Evolutionary conservation across 75 land plant genomes (phyloP), one percentile per base, ranked within the genome.

Genomic region (Gnetum montanum): DNA sequence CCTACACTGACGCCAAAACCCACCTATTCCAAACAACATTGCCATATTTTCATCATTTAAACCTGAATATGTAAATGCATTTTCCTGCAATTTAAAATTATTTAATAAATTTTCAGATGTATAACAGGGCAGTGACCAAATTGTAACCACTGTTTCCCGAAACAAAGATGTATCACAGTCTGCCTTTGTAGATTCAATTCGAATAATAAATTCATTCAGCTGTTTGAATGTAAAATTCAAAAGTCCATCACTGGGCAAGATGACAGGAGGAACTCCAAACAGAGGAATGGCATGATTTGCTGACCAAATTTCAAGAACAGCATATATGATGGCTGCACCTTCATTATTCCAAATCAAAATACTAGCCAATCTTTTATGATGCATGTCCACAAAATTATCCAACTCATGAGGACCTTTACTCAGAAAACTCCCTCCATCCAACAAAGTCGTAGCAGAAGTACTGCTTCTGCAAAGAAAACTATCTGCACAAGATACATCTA

Each of bases 281-380:
- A 70, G 43, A 46, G 40, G 63, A 34, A 73, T 35, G 40, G 49
- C 68, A 19, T 43, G 36, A 43, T 66, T 73, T 8, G 33, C 28
- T 0, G 55, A 28, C 22, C 46, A 54, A 16, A 37, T 45, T 30
- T 54, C 41, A 13, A 68, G 60, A 49, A 81, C 38, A 15, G 8
- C n/a, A 55, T 78, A 81, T 0, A 84, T 23, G 18, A 70, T 24
- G 19, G 74, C 72, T 54, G 68, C 66, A 18, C 86, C 90, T 62
- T 31, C 62, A 56, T 47, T 58, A 49, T 63, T 70, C 85, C 94
- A 88, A 25, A 78, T 58, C n/a, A 44, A 46, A 59, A 79, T 68
- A 10, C 59, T 52, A 8, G 33, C 34, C 6, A 19, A 16, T 8
- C 35, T 6, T 19, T 3, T 34, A 34, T 49, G 50, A 20, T 43